Evolutionary conservation across 495 filamentous ascomycete genomes (phyloP), one percentile per base, ranked within the genome.

Genomic region (Penicillium robsamsonii): DNA sequence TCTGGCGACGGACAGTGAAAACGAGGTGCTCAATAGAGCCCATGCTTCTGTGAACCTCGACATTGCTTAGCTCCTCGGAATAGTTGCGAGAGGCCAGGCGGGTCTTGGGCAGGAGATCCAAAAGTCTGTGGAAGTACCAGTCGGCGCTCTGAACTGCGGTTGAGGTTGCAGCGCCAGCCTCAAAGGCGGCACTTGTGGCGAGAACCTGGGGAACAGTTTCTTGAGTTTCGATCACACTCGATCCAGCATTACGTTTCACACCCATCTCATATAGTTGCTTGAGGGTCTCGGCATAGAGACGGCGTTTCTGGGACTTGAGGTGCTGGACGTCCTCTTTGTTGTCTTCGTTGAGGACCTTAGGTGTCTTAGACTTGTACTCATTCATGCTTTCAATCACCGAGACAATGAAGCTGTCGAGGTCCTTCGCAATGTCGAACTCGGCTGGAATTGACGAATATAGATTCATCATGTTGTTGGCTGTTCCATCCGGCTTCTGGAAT

Each of bases 251-350:
- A 13, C 84, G 83, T 61, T 87, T 87, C 54, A 97, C 82, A 18
- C 95, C 95, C 91, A 97, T 96, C 24, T 87, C 81, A 22, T 90
- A 84, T 2, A 97, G 71, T 7, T 80, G 81, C 63, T 88, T 90
- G 53, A 99, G 74, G 0, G 88, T 90, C 59, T 97, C 93, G 1
- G 89, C 86, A 59, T 93, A 94, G 13, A 96, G 83, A 60, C 88
- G 91, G n/a, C 90, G 85, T 72, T 99, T 99, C 52, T 89, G 80
- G 0, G 84, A 82, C 74, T 96, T 96, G 56, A 97, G 81, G 70
- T 97, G 90, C 61, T 90, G 89, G 33, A 96, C 84, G 7, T 79
- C 57, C 2, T 86, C 80, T 62, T 90, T 91, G 64, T 92, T 96
- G 6, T 96, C 91, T 25, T 92, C 87, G 0, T 81, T 96, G 24